phyloP scores from a whole-genome alignment of 2,329 filamentous ascomycete species.

The Colletotrichum sp. region DNA sequence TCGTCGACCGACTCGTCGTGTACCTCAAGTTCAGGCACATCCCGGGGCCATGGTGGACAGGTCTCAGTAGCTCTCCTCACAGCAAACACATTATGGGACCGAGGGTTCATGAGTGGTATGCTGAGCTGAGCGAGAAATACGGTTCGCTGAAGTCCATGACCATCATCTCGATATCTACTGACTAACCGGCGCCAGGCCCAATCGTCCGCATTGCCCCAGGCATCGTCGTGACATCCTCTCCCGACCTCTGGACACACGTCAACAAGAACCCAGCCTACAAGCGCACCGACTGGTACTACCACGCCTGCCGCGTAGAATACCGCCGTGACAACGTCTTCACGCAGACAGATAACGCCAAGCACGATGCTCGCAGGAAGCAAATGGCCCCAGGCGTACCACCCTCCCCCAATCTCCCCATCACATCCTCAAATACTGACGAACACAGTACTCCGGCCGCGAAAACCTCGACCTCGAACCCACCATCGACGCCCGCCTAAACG shows the following conservation, averaged over 20 bases:
- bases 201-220: slow-evolving; percentile 48
- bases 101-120: slow-evolving; percentile 29
- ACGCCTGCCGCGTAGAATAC: slow-evolving; percentile 51
- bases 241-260: slow-evolving; percentile 50
- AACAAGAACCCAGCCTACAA: slow-evolving; percentile 46
- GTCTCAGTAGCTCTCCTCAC: slow-evolving; percentile 27
- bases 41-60: slow-evolving; percentile 24
- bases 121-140: slow-evolving; percentile 29
- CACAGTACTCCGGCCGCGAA: slow-evolving; percentile 60
- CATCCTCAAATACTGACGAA: too few relatives aligned
- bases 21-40: slow-evolving; percentile 25
- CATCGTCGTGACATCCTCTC: slow-evolving; percentile 52
- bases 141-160: slow-evolving; percentile 26
- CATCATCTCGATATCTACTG: background rate
- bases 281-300: slow-evolving; percentile 47
- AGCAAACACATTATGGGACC: slow-evolving; percentile 25
- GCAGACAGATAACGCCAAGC: slow-evolving; percentile 51
- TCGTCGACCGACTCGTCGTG: background rate
- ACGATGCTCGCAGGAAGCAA: slow-evolving; percentile 49
- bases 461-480: slow-evolving; percentile 54
- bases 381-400: slow-evolving; percentile 51
- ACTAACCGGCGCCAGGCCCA: slow-evolving; percentile 14
- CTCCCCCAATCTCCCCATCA: too few relatives aligned
- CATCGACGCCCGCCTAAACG: slow-evolving; percentile 51
- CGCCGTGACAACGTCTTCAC: slow-evolving; percentile 58